Conservation (phyloP, 1,139 yeast species). For the Lodderomyces orthopsilosis region DNA sequence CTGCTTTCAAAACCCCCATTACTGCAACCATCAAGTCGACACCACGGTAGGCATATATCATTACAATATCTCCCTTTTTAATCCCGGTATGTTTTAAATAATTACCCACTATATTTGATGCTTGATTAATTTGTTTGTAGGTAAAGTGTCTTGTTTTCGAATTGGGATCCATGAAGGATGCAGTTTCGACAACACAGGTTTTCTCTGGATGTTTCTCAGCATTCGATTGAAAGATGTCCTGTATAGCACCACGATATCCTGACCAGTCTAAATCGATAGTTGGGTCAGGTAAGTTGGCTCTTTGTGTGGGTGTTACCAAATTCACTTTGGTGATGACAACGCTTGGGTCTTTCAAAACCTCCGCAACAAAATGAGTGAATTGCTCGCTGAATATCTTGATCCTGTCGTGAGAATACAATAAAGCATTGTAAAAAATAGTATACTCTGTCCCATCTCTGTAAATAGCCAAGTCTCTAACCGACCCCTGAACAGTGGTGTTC, state of each 20-base stretch:
- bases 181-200: slow-evolving; percentile 89
- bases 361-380: slow-evolving; percentile 50
- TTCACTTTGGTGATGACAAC: slow-evolving; percentile 57
- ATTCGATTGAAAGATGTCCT: slow-evolving; percentile 85
- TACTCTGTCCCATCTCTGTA: slow-evolving; percentile 32
- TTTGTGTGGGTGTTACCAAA: slow-evolving; percentile 65
- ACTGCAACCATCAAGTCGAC: slow-evolving; percentile 96
- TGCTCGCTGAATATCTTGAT: slow-evolving; percentile 72
- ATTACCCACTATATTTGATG: slow-evolving; percentile 93
- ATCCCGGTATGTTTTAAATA: slow-evolving; percentile 80
- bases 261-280: slow-evolving; percentile 85
- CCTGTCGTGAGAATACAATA: slow-evolving; percentile 70
- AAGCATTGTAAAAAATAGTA: slow-evolving; percentile 66
- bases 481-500: slow-evolving; percentile 49
- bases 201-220: slow-evolving; percentile 83
- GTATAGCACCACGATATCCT: slow-evolving; percentile 91
- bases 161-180: slow-evolving; percentile 56
- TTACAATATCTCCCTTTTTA: slow-evolving; percentile 87
- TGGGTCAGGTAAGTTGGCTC: slow-evolving; percentile 75
- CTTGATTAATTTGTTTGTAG: slow-evolving; percentile 82
- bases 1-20: slow-evolving; percentile 96
- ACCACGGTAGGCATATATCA: slow-evolving; percentile 97
- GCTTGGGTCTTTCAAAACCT: slow-evolving; percentile 29
- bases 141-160: slow-evolving; percentile 69
- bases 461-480: slow-evolving; percentile 63